Evolutionary conservation across 1,284 basidiomycete genomes (phyloP), one percentile per base, ranked within the genome.

Genomic region (Bjerkandera adusta): DNA sequence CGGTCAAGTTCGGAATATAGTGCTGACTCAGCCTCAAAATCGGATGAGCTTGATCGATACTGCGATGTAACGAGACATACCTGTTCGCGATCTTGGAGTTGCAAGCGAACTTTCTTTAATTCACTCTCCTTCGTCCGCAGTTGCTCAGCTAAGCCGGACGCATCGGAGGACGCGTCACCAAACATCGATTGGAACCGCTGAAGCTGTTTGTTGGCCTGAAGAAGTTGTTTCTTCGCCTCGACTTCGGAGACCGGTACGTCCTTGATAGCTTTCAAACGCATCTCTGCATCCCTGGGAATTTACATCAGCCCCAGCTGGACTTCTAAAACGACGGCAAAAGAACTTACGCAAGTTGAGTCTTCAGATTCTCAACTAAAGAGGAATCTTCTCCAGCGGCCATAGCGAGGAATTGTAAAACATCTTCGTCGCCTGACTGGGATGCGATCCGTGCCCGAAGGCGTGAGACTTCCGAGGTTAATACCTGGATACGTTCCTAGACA

Each of bases 1-100:
- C 85, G 84, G 52, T 97, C 94, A 4, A 97, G 70, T 67, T 98
- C 95, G 32, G 82, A 73, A 58, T 90, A 96, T 18, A 95, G 66
- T 21, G 87, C 79, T n/a, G 81, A 75, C 53, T 91, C 85, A 4
- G 85, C 76, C 79, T 92, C 58, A 0, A 5, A 20, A n/a, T n/a
- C 35, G 2, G 21, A 10, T 13, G 26, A 16, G 47, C 33, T 10
- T 29, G 13, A 24, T 27, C 26, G 6, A 5, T 11, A 13, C n/a
- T n/a, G n/a, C 29, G 21, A 27, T 27, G 21, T 38, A 5, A 36
- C 32, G 11, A n/a, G n/a, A 42, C 18, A 29, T 45, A 81, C 82
- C 68, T 79, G 71, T 41, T 67, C 68, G 36, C 74, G 75, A 53
- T 87, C 78, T 33, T 66, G 68, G 25, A 77, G 74, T 43, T 77